Conservation (phyloP, 345 rosid genomes). For the Angophora floribunda region DNA sequence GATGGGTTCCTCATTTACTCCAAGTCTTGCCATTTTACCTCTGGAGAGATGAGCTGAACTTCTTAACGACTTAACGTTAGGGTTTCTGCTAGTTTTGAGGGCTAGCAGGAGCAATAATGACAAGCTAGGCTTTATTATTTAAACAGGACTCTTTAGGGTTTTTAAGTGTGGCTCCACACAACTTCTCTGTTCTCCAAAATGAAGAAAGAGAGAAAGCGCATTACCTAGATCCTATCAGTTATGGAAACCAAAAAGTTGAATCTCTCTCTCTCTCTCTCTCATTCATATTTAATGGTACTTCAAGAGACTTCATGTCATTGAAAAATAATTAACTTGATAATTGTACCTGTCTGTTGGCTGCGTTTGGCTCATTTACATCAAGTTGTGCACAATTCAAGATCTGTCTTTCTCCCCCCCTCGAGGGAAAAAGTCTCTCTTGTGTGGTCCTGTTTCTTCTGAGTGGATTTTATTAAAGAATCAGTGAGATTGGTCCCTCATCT, state of each 20-base stretch:
- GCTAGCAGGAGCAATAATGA: not conserved
- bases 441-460: constrained; percentile 27
- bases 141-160: not conserved
- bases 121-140: not conserved
- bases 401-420: not conserved
- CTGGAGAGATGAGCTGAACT: not conserved
- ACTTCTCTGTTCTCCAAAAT: not conserved
- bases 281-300: not conserved
- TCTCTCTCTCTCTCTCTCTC: not conserved
- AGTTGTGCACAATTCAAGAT: constrained; percentile 15
- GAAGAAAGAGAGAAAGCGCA: not conserved
- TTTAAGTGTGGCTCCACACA: not conserved
- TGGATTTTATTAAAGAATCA: not conserved
- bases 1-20: not conserved
- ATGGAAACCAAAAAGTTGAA: not conserved
- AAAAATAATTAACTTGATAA: not conserved
- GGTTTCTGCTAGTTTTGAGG: not conserved
- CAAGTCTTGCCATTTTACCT: not conserved
- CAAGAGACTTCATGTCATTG: not conserved
- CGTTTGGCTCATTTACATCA: not conserved
- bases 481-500: constrained; percentile 31
- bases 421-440: constrained; percentile 6
- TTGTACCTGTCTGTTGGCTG: not conserved
- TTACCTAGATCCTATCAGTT: not conserved
- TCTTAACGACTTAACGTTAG: not conserved